These are phyloP conservation scores for Hericium erinaceus DNA, from an alignment of 768 basidiomycete species.

Conservation along the genomic window DNA sequence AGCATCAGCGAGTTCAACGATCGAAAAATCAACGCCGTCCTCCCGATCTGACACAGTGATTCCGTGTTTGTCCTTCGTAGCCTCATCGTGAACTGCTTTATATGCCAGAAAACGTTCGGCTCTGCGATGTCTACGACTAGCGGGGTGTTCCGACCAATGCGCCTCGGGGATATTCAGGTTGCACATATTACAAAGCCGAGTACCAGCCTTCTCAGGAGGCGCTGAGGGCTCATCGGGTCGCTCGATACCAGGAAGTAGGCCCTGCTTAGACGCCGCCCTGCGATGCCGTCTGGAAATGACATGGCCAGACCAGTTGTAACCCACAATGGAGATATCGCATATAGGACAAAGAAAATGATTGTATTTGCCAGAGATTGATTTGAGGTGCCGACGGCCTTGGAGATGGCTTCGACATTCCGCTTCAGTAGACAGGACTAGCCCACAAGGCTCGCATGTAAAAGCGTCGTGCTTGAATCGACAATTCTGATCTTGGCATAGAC, in stretches of 20 bases:
- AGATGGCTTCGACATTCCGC: neutral
- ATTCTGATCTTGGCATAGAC: neutral
- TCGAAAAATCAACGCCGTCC: neutral
- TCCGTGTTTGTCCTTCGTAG: neutral
- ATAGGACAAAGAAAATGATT: neutral
- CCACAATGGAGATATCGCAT: neutral
- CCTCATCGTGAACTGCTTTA: neutral
- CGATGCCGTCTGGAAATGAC: neutral
- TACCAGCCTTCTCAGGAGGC: neutral
- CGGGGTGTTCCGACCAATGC: neutral
- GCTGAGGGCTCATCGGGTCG: neutral
- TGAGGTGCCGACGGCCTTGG: no score
- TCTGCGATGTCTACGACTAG: neutral
- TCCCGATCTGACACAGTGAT: neutral
- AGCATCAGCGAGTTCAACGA: neutral
- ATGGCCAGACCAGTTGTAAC: neutral
- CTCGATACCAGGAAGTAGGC: neutral
- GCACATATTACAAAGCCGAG: neutral
- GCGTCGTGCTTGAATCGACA: neutral
- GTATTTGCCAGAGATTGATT: neutral
- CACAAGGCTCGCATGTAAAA: neutral
- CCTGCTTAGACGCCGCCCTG: neutral
- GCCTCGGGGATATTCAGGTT: neutral
- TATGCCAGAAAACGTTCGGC: neutral
- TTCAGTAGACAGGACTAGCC: neutral